Evolutionary conservation across 805 yeast species (phyloP).

Genomic region (Alloascoidea africana): DNA sequence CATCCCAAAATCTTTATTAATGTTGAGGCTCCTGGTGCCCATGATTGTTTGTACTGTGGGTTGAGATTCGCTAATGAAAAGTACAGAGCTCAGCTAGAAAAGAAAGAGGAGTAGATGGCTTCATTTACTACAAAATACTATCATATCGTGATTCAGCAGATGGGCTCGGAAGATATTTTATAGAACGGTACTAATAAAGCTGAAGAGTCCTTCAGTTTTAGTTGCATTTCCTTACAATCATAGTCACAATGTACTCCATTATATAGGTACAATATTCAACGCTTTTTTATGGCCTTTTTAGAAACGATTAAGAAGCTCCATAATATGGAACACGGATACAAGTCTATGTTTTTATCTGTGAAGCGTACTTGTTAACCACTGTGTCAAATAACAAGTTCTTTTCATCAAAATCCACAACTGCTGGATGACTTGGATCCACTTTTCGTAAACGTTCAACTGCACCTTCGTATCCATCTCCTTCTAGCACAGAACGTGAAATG

Average conservation of each 20-base stretch:
- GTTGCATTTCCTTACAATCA: too few species aligned
- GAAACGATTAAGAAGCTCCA: too few species aligned
- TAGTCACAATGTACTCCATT: too few species aligned
- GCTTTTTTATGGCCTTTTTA: too few species aligned
- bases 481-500: slow-evolving; percentile 44
- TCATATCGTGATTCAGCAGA: too few species aligned
- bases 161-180: too few species aligned
- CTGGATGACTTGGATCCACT: slow-evolving; percentile 40
- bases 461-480: slow-evolving; percentile 23
- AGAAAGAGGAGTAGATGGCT: background rate
- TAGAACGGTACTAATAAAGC: too few species aligned
- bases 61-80: slow-evolving; percentile 26
- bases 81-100: slow-evolving; percentile 4
- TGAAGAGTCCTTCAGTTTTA: too few species aligned
- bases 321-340: too few species aligned
- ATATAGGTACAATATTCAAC: too few species aligned
- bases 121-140: too few species aligned
- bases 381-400: slow-evolving; percentile 54
- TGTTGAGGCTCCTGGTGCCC: slow-evolving; percentile 59
- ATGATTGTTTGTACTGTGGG: slow-evolving; percentile 75
- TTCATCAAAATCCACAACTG: slow-evolving; percentile 40
- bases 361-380: slow-evolving; percentile 45
- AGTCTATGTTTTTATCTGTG: too few species aligned
- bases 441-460: slow-evolving; percentile 17
- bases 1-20: slow-evolving; percentile 77